A percentile compares a stretch with the other conserved stretches of the same genome.
Conservation (phyloP, 352 stramenopile species). For the Nothophytophthora sp. region DNA sequence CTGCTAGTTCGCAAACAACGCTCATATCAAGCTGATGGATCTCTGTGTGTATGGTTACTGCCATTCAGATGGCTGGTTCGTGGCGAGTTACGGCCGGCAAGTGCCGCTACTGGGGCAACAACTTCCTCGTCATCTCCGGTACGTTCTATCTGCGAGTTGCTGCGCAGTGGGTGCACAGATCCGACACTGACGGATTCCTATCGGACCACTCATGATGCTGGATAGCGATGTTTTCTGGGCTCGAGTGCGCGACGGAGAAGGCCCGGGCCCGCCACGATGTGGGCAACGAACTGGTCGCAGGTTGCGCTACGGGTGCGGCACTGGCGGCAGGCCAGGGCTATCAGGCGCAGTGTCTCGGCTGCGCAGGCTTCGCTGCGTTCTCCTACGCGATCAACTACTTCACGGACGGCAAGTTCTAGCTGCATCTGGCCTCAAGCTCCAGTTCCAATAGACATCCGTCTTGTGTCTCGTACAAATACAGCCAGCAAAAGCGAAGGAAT, state of each 20-base stretch:
- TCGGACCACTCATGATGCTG: no score
- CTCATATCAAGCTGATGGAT: no score
- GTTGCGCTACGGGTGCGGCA: slow-evolving; percentile 94
- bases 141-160: no score
- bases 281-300: slow-evolving; percentile 93
- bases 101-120: slow-evolving; percentile 85
- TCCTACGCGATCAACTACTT: slow-evolving; percentile 90
- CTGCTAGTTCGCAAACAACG: no score
- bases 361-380: slow-evolving; percentile 92
- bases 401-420: slow-evolving; percentile 78
- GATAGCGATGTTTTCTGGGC: slow-evolving; percentile 93
- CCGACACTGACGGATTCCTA: no score
- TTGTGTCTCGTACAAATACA: slow-evolving; percentile 15
- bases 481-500: slow-evolving; percentile 4
- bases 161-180: no score
- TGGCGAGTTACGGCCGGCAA: slow-evolving; percentile 76
- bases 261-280: slow-evolving; percentile 94
- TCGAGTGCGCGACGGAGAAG: slow-evolving; percentile 95
- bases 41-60: slow-evolving; percentile 1
- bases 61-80: slow-evolving; percentile 67
- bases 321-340: slow-evolving; percentile 93
- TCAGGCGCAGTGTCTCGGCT: slow-evolving; percentile 93
- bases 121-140: slow-evolving; percentile 88
- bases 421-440: neutral
- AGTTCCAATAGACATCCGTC: slow-evolving; percentile 17